Conservation (phyloP, 306 rosid species). For the Cucurbita moschata region DNA sequence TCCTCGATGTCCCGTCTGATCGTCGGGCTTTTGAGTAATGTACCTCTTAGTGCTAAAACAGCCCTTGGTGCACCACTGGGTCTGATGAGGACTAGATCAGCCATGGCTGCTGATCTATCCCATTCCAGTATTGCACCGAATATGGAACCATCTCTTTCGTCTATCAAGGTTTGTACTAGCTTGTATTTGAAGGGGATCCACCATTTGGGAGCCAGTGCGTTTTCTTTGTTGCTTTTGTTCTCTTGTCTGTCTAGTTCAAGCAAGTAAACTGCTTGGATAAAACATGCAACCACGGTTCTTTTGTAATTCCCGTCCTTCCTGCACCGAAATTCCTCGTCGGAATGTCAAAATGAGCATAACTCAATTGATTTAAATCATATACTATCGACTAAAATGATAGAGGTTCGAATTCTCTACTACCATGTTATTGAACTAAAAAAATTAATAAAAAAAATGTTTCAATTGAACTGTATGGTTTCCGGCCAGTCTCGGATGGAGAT, state of each 20-base stretch:
- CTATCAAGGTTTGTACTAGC: constrained; percentile 43
- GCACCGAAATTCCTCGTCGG: neutral
- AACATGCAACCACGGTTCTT: constrained; percentile 78
- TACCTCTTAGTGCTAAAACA: constrained; percentile 79
- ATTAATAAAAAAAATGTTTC: too few relatives aligned
- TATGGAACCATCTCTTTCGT: constrained; percentile 82
- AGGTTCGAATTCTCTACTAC: neutral
- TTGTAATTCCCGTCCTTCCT: constrained; percentile 77
- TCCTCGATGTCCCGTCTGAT: constrained; percentile 72
- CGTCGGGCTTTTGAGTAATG: constrained; percentile 74
- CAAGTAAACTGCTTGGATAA: constrained; percentile 79
- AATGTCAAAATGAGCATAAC: too few relatives aligned
- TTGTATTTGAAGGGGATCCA: constrained; percentile 93
- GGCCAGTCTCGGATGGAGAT: too few relatives aligned
- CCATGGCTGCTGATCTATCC: constrained; percentile 69
- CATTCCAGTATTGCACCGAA: constrained; percentile 89
- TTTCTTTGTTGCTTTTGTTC: constrained; percentile 32
- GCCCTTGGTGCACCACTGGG: constrained; percentile 89
- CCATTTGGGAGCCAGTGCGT: constrained; percentile 84
- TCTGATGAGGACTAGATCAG: constrained; percentile 43
- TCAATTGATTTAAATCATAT: neutral
- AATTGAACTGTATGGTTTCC: too few relatives aligned
- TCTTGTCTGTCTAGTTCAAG: constrained; percentile 91
- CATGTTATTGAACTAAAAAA: neutral
- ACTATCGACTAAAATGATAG: too few relatives aligned